A percentile compares a stretch with the other conserved stretches of the same genome.
phyloP scores from a whole-genome alignment of 768 basidiomycete species.

The Cytidiella melzeri region DNA sequence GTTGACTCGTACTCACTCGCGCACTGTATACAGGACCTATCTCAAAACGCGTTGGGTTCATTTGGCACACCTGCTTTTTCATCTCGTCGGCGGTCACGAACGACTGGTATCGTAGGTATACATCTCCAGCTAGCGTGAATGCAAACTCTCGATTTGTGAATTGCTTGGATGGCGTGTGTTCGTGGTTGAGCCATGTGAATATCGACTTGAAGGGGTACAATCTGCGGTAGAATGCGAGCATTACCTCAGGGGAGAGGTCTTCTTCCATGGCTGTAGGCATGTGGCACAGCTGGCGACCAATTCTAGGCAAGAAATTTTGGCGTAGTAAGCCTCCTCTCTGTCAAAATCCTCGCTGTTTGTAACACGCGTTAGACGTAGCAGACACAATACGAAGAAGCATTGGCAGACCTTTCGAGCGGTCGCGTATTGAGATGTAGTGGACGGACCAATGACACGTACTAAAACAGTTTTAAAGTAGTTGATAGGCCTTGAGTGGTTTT shows the following conservation, averaged over 20 bases:
- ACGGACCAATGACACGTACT: too few species aligned
- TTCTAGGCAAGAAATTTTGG: too few species aligned
- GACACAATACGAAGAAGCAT: too few species aligned
- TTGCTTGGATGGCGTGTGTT: constrained; percentile 67
- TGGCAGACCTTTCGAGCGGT: too few species aligned
- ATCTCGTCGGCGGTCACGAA: constrained; percentile 83
- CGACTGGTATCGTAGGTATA: constrained; percentile 93
- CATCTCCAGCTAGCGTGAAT: constrained; percentile 85
- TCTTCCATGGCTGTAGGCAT: constrained; percentile 5
- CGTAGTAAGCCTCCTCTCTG: too few species aligned
- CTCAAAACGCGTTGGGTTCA: constrained; percentile 93
- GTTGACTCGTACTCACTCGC: constrained; percentile 46
- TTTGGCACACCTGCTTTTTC: constrained; percentile 78
- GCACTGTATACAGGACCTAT: constrained; percentile 93
- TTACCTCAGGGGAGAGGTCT: constrained; percentile 48
- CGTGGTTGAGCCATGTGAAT: constrained; percentile 93
- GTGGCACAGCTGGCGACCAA: not conserved
- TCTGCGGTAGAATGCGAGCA: constrained; percentile 79
- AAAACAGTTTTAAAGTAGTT: too few species aligned
- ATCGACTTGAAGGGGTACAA: constrained; percentile 94
- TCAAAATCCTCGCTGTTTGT: too few species aligned
- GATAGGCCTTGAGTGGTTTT: too few species aligned
- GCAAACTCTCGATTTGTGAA: constrained; percentile 96
- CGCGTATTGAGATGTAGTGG: too few species aligned
- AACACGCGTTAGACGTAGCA: not conserved